These are phyloP conservation scores for Arctium lappa DNA, from an alignment of 129 eudicot species.

Conservation along the genomic window DNA sequence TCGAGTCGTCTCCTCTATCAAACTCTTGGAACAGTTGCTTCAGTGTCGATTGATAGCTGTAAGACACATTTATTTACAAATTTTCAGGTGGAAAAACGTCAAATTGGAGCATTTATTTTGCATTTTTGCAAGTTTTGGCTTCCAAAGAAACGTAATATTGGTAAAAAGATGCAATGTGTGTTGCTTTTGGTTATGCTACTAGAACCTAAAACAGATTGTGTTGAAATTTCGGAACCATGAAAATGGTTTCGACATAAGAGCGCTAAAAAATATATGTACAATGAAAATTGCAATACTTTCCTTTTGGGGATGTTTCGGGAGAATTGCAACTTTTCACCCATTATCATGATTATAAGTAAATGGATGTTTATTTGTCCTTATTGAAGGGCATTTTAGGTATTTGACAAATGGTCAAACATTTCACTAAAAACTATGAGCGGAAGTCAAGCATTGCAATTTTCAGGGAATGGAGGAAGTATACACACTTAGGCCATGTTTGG, in stretches of 20 bases:
- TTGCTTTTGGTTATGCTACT: too few species aligned
- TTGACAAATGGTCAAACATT: background rate
- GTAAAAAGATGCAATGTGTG: background rate
- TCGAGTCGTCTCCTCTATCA: conserved; percentile 58
- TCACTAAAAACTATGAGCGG: background rate
- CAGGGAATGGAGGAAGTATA: background rate
- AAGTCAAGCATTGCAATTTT: background rate
- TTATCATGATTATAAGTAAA: background rate
- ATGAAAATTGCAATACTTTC: background rate
- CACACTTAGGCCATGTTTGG: background rate
- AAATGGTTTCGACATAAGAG: too few species aligned
- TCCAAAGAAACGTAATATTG: background rate
- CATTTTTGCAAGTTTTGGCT: background rate
- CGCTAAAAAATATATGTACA: too few species aligned
- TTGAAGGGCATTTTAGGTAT: background rate
- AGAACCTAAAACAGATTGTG: too few species aligned
- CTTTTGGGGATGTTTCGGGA: background rate
- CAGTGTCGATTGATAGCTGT: conserved; percentile 92
- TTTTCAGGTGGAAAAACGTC: background rate
- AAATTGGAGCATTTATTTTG: background rate
- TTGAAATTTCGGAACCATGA: too few species aligned
- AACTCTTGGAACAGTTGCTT: conserved; percentile 95
- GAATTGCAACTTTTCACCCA: background rate
- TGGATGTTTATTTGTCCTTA: background rate
- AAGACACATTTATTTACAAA: conserved; percentile 10